Evolutionary conservation across 768 basidiomycete species (phyloP).

Genomic region (Amanita exitialis): DNA sequence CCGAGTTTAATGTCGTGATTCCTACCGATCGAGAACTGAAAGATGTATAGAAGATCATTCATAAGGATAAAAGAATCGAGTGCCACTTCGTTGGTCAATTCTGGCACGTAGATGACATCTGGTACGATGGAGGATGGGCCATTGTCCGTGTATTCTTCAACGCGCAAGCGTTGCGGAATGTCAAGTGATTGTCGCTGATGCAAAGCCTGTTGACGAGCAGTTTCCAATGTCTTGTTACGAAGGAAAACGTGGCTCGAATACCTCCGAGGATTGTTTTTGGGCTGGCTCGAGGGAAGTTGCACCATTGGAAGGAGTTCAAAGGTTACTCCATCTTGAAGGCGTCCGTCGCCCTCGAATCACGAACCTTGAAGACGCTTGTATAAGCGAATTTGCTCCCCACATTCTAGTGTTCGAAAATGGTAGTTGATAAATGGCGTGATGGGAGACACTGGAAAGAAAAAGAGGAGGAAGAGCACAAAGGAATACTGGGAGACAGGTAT

Average conservation of each 20-base stretch:
- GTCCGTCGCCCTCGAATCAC: too few relatives aligned
- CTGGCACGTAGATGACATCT: not conserved
- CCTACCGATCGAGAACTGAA: too few relatives aligned
- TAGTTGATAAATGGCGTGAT: constrained; percentile 8
- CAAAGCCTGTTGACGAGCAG: not conserved
- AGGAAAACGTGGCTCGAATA: not conserved
- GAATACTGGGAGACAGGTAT: too few relatives aligned
- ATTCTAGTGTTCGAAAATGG: constrained; percentile 9
- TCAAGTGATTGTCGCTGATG: not conserved
- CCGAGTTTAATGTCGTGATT: too few relatives aligned
- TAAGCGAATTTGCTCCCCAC: constrained; percentile 8
- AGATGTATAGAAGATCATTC: too few relatives aligned
- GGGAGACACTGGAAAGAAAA: too few relatives aligned
- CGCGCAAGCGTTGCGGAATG: not conserved
- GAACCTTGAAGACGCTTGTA: too few relatives aligned
- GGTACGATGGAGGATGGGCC: not conserved
- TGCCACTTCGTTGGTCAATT: not conserved
- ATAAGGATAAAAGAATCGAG: not conserved
- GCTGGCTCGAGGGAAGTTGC: not conserved
- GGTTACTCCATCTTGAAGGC: not conserved
- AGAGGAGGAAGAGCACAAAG: too few relatives aligned
- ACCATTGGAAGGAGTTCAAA: constrained; percentile 1
- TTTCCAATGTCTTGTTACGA: constrained; percentile 3
- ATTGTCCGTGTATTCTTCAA: constrained; percentile 1
- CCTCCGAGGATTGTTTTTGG: not conserved